These are phyloP conservation scores for Scheffersomyces lignicola DNA, from an alignment of 1,139 yeast species.

Conservation along the genomic window DNA sequence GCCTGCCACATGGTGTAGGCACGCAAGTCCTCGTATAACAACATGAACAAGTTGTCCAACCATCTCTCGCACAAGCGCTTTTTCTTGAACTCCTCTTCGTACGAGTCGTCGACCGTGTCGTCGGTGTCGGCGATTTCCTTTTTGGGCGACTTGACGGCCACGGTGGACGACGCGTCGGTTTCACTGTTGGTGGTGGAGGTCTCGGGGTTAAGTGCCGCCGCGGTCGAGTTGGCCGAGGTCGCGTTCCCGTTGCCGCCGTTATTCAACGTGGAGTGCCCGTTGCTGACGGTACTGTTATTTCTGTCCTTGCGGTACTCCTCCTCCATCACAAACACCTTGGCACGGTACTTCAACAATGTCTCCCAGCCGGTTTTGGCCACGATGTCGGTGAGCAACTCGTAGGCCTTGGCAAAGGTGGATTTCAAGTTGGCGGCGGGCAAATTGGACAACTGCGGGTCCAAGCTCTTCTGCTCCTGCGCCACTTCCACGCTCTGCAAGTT, in stretches of 20 bases:
- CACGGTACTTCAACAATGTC: slow-evolving; percentile 71
- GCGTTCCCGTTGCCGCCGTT: slow-evolving; percentile 5
- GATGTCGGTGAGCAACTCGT: slow-evolving; percentile 74
- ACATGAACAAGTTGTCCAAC: slow-evolving; percentile 86
- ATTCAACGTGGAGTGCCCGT: slow-evolving; percentile 17
- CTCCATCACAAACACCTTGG: slow-evolving; percentile 92
- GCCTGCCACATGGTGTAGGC: slow-evolving; percentile 92
- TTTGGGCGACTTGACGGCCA: slow-evolving; percentile 40
- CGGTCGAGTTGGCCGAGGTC: not conserved
- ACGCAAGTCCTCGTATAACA: slow-evolving; percentile 83
- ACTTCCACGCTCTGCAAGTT: slow-evolving; percentile 55
- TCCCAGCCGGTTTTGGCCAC: slow-evolving; percentile 86
- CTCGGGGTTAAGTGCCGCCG: slow-evolving; percentile 1
- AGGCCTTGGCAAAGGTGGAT: slow-evolving; percentile 78
- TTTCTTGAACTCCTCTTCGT: slow-evolving; percentile 52
- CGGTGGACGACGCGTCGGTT: slow-evolving; percentile 34
- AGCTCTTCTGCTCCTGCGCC: slow-evolving; percentile 50
- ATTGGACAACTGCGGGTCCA: slow-evolving; percentile 67
- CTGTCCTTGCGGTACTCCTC: slow-evolving; percentile 70
- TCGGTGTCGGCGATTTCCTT: slow-evolving; percentile 15
- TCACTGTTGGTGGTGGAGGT: slow-evolving; percentile 11
- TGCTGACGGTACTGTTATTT: slow-evolving; percentile 16
- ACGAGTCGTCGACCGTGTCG: slow-evolving; percentile 17
- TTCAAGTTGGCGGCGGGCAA: slow-evolving; percentile 77
- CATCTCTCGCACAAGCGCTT: slow-evolving; percentile 93